These are phyloP conservation scores for Incumbomyces delicatus DNA, from an alignment of 2,329 filamentous ascomycete species.

Conservation along the genomic window DNA sequence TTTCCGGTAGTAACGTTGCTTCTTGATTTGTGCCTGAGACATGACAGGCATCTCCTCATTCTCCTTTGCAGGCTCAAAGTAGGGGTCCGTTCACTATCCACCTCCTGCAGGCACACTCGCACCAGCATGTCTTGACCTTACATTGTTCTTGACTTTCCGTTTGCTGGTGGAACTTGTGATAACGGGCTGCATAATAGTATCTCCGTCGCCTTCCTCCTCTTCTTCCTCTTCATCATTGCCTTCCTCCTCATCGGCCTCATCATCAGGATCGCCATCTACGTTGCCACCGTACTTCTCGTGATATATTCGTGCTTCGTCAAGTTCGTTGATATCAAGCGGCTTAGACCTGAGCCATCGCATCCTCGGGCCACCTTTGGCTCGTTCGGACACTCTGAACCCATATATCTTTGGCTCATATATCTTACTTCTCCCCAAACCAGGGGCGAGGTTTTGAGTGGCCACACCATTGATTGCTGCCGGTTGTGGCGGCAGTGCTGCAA, in stretches of 20 bases:
- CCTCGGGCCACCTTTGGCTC: slow-evolving; percentile 77
- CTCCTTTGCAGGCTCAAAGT: too few species aligned
- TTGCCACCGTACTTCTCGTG: slow-evolving; percentile 25
- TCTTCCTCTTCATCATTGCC: slow-evolving; percentile 31
- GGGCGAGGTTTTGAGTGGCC: slow-evolving; percentile 74
- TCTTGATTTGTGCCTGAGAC: too few species aligned
- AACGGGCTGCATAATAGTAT: slow-evolving; percentile 16
- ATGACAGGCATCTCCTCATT: too few species aligned
- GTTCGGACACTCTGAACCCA: slow-evolving; percentile 87
- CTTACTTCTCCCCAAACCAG: slow-evolving; percentile 68
- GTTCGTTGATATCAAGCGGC: slow-evolving; percentile 66
- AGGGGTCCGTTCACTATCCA: too few species aligned
- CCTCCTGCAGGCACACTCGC: slow-evolving; percentile 6
- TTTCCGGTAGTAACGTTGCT: too few species aligned
- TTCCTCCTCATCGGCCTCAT: slow-evolving; percentile 30
- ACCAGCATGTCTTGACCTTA: not conserved
- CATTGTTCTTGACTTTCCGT: not conserved
- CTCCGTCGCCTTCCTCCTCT: slow-evolving; percentile 24
- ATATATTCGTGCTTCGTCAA: slow-evolving; percentile 58
- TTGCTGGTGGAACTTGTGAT: not conserved
- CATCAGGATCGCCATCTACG: slow-evolving; percentile 23
- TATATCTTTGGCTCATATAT: slow-evolving; percentile 96
- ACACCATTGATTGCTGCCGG: slow-evolving; percentile 68
- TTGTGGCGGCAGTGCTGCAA: slow-evolving; percentile 33
- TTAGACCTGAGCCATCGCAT: slow-evolving; percentile 95